Base-by-base conservation (phyloP, 2,329 filamentous ascomycete species). In the Ophiostoma angusticollis region DNA sequence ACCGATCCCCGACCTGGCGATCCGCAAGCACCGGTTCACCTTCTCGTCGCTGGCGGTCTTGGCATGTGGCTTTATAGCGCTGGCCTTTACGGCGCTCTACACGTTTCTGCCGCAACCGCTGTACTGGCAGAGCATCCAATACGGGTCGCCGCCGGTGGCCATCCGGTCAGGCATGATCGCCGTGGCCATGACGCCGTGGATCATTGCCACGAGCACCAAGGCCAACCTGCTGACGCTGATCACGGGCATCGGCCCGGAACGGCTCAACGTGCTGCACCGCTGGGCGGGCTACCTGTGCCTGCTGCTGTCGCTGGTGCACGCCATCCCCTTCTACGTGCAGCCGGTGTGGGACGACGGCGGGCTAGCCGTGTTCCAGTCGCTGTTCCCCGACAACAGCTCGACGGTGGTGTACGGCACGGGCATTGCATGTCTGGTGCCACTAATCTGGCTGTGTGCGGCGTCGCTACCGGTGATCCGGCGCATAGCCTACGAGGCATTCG, bases 111-210 rank as follows among this genome's bases (percentile, higher is more conserved):
- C 84, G 33, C 84, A 89, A 49, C 89, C 89, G 1, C 69, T 93
- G 3, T 95, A 87, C 63, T 94, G 85, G 74, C 64, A 81, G 52
- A 91, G 83, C 57, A 93, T 95, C 50, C 70, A 70, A 32, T 89
- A 74, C 51, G 89, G 89, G 30, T 93, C 89, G 1, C 89, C 89
- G 21, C 89, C 89, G 0, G 58, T 96, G 40, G 85, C 87, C 9
- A 77, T 95, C 44, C 74, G 89, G 47, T 70, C 86, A 7, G 89
- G 89, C 34, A 95, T 95, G 89, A 74, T 95, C 41, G 79, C 87
- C 11, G 80, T 95, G 12, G 84, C 89, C 11, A 74, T 94, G 69
- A 80, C 91, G 32, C 89, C 89, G 1, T 95, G 87, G 86, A 89
- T 95, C 47, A 66, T 94, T 36, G 84, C 80, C 14, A 77, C 91